Base-by-base conservation (phyloP, 2,329 filamentous ascomycete species). In the Talaromyces sp. region DNA sequence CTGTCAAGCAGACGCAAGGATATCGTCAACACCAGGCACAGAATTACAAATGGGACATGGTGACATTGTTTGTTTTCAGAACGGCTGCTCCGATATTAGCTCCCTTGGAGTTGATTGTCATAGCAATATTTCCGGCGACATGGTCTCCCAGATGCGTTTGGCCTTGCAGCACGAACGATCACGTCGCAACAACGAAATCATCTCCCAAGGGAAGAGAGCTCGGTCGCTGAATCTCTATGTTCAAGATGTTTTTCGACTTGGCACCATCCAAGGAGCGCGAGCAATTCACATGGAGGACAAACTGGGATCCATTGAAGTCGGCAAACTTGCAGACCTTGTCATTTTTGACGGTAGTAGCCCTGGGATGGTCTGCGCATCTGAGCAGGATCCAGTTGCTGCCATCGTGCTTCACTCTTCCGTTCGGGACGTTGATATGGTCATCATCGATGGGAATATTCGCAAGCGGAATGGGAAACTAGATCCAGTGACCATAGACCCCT, bases 311-410 rank as follows among this genome's bases (percentile, higher is more conserved):
- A 60, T 73, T 17, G 61, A 63, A 12, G 67, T 65, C 4, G 70
- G 70, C 0, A 73, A 73, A 59, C 21, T 62, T 29, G 70, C 68
- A 9, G 71, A 73, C 60, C 31, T 73, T 8, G 64, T 72, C 1
- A 61, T 73, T 8, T 71, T 71, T 52, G 66, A 72, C 41, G 65
- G 59, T 11, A 55, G 52, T 2, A 67, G 62, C 29, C 69, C 69
- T 2, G 65, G 61, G 2, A 65, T 72, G 69, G 52, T 67, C 10
- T 69, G 68, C 61, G 66, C 67, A n/a, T 60, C 64, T 4, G 63
- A 71, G n/a, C 56, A 66, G 43, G 63, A 72, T 59, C 68, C 69
- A 0, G 62, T 73, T 10, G 68, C 67, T 3, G 70, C 71, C 5
- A 65, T 72, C 27, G 61, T 73, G 1, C 59, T 72, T 14, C 70